These are phyloP conservation scores for Cardamine occulta DNA, from an alignment of 345 rosid genomes.

Conservation along the genomic window DNA sequence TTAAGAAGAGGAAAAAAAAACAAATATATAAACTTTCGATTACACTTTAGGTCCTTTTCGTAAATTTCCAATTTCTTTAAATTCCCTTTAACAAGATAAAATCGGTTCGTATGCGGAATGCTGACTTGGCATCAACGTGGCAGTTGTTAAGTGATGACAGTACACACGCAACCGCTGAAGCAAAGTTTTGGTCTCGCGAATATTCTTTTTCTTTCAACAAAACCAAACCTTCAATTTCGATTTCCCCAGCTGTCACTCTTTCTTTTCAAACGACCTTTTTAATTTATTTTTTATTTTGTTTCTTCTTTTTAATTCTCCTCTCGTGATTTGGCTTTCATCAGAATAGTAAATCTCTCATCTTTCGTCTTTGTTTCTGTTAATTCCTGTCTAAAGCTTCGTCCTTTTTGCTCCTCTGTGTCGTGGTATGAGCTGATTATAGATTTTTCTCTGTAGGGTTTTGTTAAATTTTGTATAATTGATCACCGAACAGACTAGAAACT, in stretches of 20 bases:
- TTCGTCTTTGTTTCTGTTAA: conserved; percentile 1
- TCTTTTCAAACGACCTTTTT: conserved; percentile 30
- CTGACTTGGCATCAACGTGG: conserved; percentile 40
- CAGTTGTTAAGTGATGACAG: conserved; percentile 29
- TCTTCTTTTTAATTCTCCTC: conserved; percentile 19
- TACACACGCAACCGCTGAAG: conserved; percentile 43
- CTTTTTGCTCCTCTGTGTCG: background rate
- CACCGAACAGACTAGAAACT: conserved; percentile 1
- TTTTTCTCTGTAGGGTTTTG: conserved; percentile 35
- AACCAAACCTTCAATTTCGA: conserved; percentile 29
- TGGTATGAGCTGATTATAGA: conserved; percentile 15
- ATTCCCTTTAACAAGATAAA: background rate
- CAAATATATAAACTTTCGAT: too few species aligned
- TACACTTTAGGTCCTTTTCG: too few species aligned
- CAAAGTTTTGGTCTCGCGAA: conserved; percentile 20
- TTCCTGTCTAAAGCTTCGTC: conserved; percentile 16
- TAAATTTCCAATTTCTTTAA: background rate
- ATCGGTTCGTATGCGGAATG: background rate
- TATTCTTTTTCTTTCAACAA: conserved; percentile 36
- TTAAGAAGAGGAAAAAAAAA: too few species aligned
- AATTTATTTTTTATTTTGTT: background rate
- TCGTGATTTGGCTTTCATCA: conserved; percentile 25
- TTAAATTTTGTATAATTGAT: background rate
- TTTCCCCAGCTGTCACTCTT: conserved; percentile 46
- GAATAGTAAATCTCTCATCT: background rate